Base-by-base conservation (phyloP, 2,329 filamentous ascomycete species). In the Aspergillus eucalypticola region DNA sequence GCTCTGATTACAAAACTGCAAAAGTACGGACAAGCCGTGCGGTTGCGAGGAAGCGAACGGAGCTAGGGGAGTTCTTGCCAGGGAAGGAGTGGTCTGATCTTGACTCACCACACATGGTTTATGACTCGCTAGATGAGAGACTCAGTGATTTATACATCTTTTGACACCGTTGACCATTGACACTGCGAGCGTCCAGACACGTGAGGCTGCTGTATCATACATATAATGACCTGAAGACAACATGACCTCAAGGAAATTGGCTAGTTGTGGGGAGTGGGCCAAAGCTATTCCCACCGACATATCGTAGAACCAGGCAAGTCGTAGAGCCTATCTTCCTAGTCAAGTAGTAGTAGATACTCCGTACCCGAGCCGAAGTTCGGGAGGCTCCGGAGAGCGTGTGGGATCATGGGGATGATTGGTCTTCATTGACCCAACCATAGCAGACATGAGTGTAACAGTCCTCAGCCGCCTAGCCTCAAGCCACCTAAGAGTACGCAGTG, bases 1-100 rank as follows among this genome's bases (percentile, higher is more conserved):
- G 91, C 96, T 79, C 84, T 99, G 64, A 98, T 99, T 76, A 99
- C 95, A 60, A 99, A 99, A 84, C 83, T 99, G 69, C 95, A 99
- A 81, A 99, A 99, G 84, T 99, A 99, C 77, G 95, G 95, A 48
- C 95, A 99, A 79, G 90, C 95, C 2, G 95, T 99, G 66, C 87
- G 95, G 73, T 83, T 99, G 79, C 87, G 95, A 71, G 95, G 95
- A 42, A 98, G 94, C 74, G 95, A 99, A 84, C 87, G 95, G 71
- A 92, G 91, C 70, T 96, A 71, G 57, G 54, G 25, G 35, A 42
- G 48, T 23, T 54, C 13, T 44, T 25, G 11, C 32, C 11, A 35
- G 32, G 32, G 32, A 35, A 50, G 39, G 48, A 15, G 32, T 58
- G 56, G 39, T 53, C 32, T 35, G 56, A 48, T 27, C 8, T 49